Base-by-base conservation (phyloP, 2,329 filamentous ascomycete species). In the Lasiodiplodia hormozganensis region DNA sequence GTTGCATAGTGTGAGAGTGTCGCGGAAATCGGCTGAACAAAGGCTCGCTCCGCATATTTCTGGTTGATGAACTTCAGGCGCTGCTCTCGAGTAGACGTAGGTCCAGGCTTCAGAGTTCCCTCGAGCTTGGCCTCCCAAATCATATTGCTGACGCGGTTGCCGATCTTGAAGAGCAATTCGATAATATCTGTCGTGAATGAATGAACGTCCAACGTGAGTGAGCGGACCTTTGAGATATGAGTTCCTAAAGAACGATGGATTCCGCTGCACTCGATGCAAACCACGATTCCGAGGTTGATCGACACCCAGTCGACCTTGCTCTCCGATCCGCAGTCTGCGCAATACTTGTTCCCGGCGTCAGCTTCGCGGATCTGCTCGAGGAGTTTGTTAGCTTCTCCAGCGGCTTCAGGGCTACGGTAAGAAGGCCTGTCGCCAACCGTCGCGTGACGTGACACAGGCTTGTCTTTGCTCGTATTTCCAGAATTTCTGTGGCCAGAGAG, bases 281-380 rank as follows among this genome's bases (percentile, higher is more conserved):
- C 87, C 66, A 99, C 90, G 69, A 99, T 97, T 56, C 93, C 96
- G 4, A 99, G 86, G 75, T 99, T 99, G 81, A 99, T 97, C 0
- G 96, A 98, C 34, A 98, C 96, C 96, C 96, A 99, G 80, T 99
- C 96, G 25, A 97, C 94, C 82, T 97, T 98, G 76, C 90, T 88
- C 40, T 92, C 91, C 8, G 94, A 96, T 12, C 93, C 92, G 76
- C 96, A 99, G 78, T 99, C 96, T 18, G 96, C 96, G 77, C 96
- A 99, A 87, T 91, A 92, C 73, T 89, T 91, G 80, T 99, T 99
- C 51, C 93, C 94, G 74, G 97, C 92, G 76, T 99, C 96, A 62
- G 91, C 92, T 69, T 96, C 92, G 62, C 95, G 91, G 52, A 99
- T 88, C 76, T 91, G 89, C 77, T 97, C 93, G 5, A 99, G 86